phyloP scores from a whole-genome alignment of 495 filamentous ascomycete species.

The Pseudevernia furfuracea region DNA sequence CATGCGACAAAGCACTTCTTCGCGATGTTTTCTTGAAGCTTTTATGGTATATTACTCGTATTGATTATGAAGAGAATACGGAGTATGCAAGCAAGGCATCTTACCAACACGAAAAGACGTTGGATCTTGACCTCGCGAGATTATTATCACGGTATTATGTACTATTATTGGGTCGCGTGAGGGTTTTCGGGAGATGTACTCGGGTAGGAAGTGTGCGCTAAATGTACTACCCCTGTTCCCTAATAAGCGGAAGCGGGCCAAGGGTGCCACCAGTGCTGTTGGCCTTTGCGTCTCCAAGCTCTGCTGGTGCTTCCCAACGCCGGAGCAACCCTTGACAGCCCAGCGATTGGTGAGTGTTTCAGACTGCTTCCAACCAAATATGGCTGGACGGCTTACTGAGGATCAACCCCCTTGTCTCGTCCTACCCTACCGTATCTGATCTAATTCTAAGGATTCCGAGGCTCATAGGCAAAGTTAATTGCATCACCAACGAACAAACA shows the following conservation, averaged over 20 bases:
- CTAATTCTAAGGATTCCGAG: neutral
- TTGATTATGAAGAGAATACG: too few relatives aligned
- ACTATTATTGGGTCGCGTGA: neutral
- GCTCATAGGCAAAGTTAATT: neutral
- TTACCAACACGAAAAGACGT: neutral
- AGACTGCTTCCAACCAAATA: neutral
- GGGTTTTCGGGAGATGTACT: neutral
- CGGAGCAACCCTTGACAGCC: neutral
- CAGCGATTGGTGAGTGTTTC: constrained; percentile 1
- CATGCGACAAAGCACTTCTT: too few relatives aligned
- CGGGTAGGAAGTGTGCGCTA: neutral
- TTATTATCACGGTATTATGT: too few relatives aligned
- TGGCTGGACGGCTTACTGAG: constrained; percentile 1
- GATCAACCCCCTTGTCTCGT: neutral
- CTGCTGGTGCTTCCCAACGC: too few relatives aligned
- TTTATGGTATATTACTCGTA: too few relatives aligned
- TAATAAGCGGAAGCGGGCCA: neutral
- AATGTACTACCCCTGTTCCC: neutral
- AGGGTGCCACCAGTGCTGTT: too few relatives aligned
- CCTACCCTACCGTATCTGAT: too few relatives aligned
- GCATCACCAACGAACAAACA: neutral
- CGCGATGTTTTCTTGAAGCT: too few relatives aligned
- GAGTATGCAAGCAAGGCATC: constrained; percentile 3
- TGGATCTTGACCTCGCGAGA: neutral
- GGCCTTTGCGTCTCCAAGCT: neutral